These are phyloP conservation scores for Penicillium tannophilum DNA, from an alignment of 495 filamentous ascomycete species.

Conservation along the genomic window DNA sequence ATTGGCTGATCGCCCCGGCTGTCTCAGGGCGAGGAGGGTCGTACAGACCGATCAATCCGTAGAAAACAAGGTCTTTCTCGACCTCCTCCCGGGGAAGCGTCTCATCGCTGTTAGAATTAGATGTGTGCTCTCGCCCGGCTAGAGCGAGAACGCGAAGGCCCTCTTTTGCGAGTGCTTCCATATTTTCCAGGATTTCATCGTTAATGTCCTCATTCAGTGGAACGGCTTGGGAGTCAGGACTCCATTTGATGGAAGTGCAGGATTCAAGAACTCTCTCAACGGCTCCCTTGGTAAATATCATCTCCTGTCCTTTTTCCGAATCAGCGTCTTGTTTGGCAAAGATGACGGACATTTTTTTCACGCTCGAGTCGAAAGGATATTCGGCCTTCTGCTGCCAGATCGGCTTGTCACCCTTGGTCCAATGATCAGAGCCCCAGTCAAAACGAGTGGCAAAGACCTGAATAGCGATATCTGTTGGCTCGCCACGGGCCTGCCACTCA, in stretches of 20 bases:
- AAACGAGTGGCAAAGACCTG: conserved; percentile 69
- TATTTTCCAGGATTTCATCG: conserved; percentile 60
- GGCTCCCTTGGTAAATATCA: conserved; percentile 76
- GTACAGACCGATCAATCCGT: conserved; percentile 71
- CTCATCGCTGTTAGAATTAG: conserved; percentile 28
- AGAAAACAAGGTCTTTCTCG: conserved; percentile 61
- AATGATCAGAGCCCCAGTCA: conserved; percentile 56
- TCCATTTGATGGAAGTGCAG: conserved; percentile 55
- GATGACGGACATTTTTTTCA: conserved; percentile 72
- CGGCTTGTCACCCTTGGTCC: conserved; percentile 52
- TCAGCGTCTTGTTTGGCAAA: conserved; percentile 42
- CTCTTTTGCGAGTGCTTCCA: conserved; percentile 63
- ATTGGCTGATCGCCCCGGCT: conserved; percentile 57
- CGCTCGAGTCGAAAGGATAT: conserved; percentile 66
- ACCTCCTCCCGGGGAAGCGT: conserved; percentile 56
- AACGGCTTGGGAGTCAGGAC: conserved; percentile 36
- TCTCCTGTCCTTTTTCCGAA: conserved; percentile 30
- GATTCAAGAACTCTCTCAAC: conserved; percentile 77
- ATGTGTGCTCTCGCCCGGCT: conserved; percentile 49
- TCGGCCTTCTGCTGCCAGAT: conserved; percentile 61
- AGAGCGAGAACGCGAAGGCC: conserved; percentile 67
- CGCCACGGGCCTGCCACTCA: conserved; percentile 64
- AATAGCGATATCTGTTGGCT: conserved; percentile 71
- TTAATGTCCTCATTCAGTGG: conserved; percentile 45
- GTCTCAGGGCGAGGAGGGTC: conserved; percentile 67